Base-by-base conservation (phyloP, 1,284 basidiomycete genomes). In the Cryptococcus deneoformans region DNA sequence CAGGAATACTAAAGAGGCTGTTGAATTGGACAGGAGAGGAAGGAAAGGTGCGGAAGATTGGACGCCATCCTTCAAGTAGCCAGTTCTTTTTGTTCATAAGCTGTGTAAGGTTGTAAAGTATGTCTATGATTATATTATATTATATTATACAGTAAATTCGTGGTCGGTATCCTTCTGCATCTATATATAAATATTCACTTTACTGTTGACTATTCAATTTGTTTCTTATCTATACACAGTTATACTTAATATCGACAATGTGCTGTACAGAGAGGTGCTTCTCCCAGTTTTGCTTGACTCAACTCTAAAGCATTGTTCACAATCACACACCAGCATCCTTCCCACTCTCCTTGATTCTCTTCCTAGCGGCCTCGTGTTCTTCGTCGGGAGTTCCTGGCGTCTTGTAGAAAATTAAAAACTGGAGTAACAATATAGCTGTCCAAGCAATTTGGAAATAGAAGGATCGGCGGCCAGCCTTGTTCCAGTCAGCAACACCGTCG, bases 391-490 rank as follows among this genome's bases (percentile, higher is more conserved):
- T 62, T 1, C 56, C 62, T 9, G 69, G 69, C 16, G 42, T 60
- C 42, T 64, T 66, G 63, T 69, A 72, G 50, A 71, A 65, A 5
- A 71, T 51, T 16, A 67, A 47, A 52, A 63, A 71, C 46, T 66
- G 64, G 36, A 68, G 37, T 7, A 50, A 54, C 11, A 70, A 35
- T 3, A 64, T 56, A 6, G 58, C 70, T 7, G 61, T 62, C 62
- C 67, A 71, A 16, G 64, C 72, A 46, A 72, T 49, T 56, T 66
- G 62, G 58, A 74, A 72, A 59, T 64, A 74, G 59, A 64, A 72
- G 5, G 61, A 62, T 43, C 71, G 56, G n/a, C 56, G 60, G 5
- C 57, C 60, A 9, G 61, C 59, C 12, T 59, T 38, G 38, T 65
- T 62, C 73, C 73, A 77, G 52, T 73, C 61, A 37, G 50, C 42